Percentiles rank a stretch among this genome's conserved stretches.
phyloP scores from a whole-genome alignment of 1,284 basidiomycete genomes.

The Inonotus obliquus region DNA sequence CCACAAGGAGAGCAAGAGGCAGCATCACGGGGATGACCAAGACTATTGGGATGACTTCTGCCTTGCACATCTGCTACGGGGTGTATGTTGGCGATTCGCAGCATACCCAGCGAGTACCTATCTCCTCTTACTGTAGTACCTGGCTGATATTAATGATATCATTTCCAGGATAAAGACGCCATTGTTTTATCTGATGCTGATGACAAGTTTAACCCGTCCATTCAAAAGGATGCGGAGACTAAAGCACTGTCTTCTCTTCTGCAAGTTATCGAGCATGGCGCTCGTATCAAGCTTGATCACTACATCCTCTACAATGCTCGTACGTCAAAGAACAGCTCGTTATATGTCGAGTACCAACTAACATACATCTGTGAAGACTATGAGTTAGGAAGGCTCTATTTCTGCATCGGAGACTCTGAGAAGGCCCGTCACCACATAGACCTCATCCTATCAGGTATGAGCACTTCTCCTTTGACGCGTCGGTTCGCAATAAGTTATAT shows the following conservation, averaged over 20 bases:
- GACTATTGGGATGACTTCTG: conserved; percentile 52
- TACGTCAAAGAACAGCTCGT: background rate
- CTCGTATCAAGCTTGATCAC: conserved; percentile 39
- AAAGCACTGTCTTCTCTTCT: conserved; percentile 19
- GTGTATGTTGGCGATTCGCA: conserved; percentile 39
- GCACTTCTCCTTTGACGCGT: background rate
- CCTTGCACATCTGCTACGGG: conserved; percentile 49
- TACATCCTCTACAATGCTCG: conserved; percentile 37
- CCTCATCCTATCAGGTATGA: conserved; percentile 45
- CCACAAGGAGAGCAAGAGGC: background rate
- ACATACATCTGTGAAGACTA: conserved; percentile 48
- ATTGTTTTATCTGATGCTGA: background rate
- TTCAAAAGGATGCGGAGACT: conserved; percentile 3
- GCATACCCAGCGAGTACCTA: conserved; percentile 36
- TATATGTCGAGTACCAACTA: background rate
- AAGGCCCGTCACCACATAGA: conserved; percentile 65
- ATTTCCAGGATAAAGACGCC: conserved; percentile 4
- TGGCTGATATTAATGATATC: background rate
- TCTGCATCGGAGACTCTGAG: conserved; percentile 52
- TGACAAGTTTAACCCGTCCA: background rate
- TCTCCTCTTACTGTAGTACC: background rate
- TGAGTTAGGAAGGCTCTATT: conserved; percentile 71
- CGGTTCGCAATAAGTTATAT: background rate
- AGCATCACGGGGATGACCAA: conserved; percentile 35
- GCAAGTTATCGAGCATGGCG: conserved; percentile 36